Evolutionary conservation across 768 basidiomycete species (phyloP).

Genomic region (Boletus edulis): DNA sequence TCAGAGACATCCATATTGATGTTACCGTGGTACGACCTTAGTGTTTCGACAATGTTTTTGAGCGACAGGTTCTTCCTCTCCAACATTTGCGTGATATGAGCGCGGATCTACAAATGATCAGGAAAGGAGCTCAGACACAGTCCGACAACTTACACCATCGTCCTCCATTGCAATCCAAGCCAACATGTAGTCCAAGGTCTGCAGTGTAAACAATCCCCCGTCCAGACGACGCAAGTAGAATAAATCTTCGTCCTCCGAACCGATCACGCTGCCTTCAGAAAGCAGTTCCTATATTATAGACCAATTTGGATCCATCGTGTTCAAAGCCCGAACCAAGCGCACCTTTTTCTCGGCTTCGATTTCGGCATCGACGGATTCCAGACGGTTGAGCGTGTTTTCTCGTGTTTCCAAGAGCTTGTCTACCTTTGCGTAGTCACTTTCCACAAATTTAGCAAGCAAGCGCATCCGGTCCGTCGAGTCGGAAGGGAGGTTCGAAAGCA

Average conservation of each 20-base stretch:
- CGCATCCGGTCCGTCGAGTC: constrained; percentile 80
- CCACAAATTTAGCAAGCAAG: constrained; percentile 90
- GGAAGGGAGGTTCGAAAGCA: constrained; percentile 83
- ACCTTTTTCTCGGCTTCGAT: constrained; percentile 72
- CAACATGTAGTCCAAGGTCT: constrained; percentile 90
- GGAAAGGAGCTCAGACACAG: neutral
- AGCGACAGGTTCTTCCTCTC: constrained; percentile 69
- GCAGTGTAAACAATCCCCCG: constrained; percentile 82
- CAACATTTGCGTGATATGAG: constrained; percentile 75
- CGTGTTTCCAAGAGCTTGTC: constrained; percentile 90
- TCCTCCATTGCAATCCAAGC: constrained; percentile 98
- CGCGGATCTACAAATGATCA: constrained; percentile 59
- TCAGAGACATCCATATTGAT: constrained; percentile 52
- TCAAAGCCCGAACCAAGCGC: constrained; percentile 8
- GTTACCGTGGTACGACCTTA: constrained; percentile 72
- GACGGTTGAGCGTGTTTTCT: constrained; percentile 60
- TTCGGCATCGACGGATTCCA: constrained; percentile 61
- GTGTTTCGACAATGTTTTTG: constrained; percentile 64
- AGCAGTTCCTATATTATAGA: constrained; percentile 43
- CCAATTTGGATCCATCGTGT: neutral
- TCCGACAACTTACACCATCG: constrained; percentile 70
- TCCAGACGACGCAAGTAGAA: constrained; percentile 89
- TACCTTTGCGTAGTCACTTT: constrained; percentile 88
- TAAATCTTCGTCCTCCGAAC: constrained; percentile 62
- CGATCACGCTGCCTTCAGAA: constrained; percentile 55